Percentiles rank a stretch among this genome's conserved stretches.
phyloP scores from a whole-genome alignment of 371 early-diverging fungal species.

The Actinomortierella wolfii region DNA sequence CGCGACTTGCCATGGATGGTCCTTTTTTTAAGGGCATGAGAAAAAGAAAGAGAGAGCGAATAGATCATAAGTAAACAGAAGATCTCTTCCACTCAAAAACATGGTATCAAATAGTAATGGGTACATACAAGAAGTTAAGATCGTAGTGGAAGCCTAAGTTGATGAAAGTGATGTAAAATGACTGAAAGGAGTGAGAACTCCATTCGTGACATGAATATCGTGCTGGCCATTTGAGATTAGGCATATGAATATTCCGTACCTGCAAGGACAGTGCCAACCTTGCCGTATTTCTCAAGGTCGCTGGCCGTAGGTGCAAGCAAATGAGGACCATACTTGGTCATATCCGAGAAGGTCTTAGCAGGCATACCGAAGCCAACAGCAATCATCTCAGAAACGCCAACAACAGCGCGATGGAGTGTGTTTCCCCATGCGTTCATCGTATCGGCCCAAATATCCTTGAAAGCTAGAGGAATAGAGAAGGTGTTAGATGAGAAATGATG shows the following conservation, averaged over 20 bases:
- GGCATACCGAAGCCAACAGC: slow-evolving; percentile 66
- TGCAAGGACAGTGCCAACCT: slow-evolving; percentile 66
- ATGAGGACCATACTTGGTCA: slow-evolving; percentile 66
- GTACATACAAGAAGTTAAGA: slow-evolving; percentile 63
- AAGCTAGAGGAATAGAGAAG: slow-evolving; percentile 19
- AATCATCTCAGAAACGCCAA: slow-evolving; percentile 59
- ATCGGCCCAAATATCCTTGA: slow-evolving; percentile 51
- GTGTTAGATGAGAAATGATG: not conserved
- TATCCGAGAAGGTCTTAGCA: slow-evolving; percentile 51
- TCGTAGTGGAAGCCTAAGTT: slow-evolving; percentile 59
- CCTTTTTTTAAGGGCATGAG: slow-evolving; percentile 9
- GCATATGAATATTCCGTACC: too few species aligned
- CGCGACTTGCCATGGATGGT: slow-evolving; percentile 77
- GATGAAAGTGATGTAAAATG: not conserved
- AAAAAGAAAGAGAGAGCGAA: too few species aligned
- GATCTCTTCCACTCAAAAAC: not conserved
- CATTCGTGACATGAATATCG: not conserved
- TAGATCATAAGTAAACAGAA: not conserved
- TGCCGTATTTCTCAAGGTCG: slow-evolving; percentile 62
- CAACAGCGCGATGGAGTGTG: slow-evolving; percentile 58
- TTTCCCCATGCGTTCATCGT: slow-evolving; percentile 70
- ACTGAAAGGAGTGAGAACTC: not conserved
- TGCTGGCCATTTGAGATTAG: too few species aligned
- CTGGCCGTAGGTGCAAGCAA: slow-evolving; percentile 72
- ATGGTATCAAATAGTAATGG: not conserved